phyloP scores from a whole-genome alignment of 805 yeast genomes.

The Candida jianshihensis region DNA sequence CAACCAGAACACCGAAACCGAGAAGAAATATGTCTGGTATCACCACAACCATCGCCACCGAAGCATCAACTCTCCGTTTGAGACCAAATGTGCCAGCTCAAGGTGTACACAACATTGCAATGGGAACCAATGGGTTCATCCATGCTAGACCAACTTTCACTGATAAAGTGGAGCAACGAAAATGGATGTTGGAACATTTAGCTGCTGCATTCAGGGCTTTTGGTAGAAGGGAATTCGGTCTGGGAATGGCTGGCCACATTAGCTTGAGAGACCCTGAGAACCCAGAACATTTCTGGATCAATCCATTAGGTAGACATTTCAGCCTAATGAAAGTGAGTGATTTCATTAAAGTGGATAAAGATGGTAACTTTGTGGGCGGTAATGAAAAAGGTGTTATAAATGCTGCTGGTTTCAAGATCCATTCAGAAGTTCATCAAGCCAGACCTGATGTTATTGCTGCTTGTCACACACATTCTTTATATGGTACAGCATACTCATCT shows the following conservation, averaged over 20 bases:
- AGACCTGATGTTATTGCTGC: conserved; percentile 69
- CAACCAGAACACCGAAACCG: too few relatives aligned
- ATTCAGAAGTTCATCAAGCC: conserved; percentile 58
- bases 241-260: conserved; percentile 83
- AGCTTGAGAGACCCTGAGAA: conserved; percentile 79
- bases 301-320: conserved; percentile 80
- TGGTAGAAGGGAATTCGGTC: conserved; percentile 69
- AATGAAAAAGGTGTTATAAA: conserved; percentile 47
- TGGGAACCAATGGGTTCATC: conserved; percentile 42
- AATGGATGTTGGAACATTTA: conserved; percentile 61
- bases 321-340: conserved; percentile 51
- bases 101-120: conserved; percentile 57
- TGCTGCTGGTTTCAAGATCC: conserved; percentile 67
- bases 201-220: conserved; percentile 82
- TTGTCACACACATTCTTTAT: conserved; percentile 60
- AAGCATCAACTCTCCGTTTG: conserved; percentile 4
- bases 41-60: neutral
- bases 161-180: conserved; percentile 41
- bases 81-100: conserved; percentile 19
- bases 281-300: conserved; percentile 81
- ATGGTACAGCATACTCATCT: conserved; percentile 59
- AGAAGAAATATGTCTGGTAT: neutral
- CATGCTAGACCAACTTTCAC: conserved; percentile 45
- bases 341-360: conserved; percentile 56
- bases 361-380: conserved; percentile 56